Evolutionary conservation across 345 rosid species (phyloP), one percentile per base, ranked within the genome.

Genomic region (Gossypium turneri): DNA sequence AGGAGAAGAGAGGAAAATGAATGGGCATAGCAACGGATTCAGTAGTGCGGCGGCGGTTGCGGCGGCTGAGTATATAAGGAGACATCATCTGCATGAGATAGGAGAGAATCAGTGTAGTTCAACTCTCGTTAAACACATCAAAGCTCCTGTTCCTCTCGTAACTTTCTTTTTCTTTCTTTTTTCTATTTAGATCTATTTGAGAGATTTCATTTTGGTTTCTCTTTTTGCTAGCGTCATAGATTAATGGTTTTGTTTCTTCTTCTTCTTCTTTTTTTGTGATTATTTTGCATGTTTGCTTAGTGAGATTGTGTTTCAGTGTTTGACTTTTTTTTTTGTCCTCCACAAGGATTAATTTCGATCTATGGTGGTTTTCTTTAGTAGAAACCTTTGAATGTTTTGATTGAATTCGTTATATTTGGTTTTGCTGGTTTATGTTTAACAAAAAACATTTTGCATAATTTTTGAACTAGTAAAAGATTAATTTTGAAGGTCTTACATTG

Each of bases 91-190:
- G 48, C 97, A 85, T 56, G 85, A 89, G 83, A 85, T 84, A 17
- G 61, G 77, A 19, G 87, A 84, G 60, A 83, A 90, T 78, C 99
- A 94, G 98, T 90, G 96, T 78, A 84, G 84, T 77, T 91, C 98
- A 57, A 84, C 89, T 43, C 92, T 94, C 76, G 82, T 86, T 47
- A 92, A 91, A 80, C 95, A 88, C 79, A 86, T 92, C 95, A 91
- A 86, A 80, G 97, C 97, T 78, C 97, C 99, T 70, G 88, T 94
- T 83, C 97, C 86, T 78, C 96, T 90, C n/a, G 97, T 94, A 90
- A 82, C 77, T 76, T 79, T 73, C 68, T 80, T 74, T 48, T 34
- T 70, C 19, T 48, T 59, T 56, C 6, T 73, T 25, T 16, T 13
- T 19, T 45, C 20, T 60, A 19, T 60, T 55, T 55, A 11, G 59